These are phyloP conservation scores for Colletotrichum phormii DNA, from an alignment of 2,329 filamentous ascomycete species.

Conservation along the genomic window DNA sequence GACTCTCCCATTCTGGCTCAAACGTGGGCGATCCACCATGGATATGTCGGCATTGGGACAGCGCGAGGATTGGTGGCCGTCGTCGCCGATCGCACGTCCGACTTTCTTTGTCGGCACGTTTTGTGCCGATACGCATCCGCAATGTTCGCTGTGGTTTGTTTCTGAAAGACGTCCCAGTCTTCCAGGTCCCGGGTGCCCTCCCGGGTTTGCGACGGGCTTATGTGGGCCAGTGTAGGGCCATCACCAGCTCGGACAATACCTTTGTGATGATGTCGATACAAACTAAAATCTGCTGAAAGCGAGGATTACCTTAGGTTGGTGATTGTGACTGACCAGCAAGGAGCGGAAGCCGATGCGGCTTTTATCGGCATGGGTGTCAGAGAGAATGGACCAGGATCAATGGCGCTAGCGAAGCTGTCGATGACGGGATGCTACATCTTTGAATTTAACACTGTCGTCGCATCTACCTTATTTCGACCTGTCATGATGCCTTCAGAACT, in stretches of 20 bases:
- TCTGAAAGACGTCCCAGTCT: background rate
- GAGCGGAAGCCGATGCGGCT: background rate
- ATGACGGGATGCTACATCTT: background rate
- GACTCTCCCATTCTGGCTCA: background rate
- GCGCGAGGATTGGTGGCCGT: slow-evolving; percentile 15
- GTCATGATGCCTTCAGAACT: background rate
- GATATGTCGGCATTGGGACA: slow-evolving; percentile 23
- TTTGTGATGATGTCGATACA: background rate
- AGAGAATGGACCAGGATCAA: background rate
- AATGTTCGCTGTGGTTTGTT: background rate
- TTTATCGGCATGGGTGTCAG: background rate
- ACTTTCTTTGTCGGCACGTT: slow-evolving; percentile 33
- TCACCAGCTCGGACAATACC: background rate
- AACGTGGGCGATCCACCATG: slow-evolving; percentile 14
- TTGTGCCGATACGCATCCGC: slow-evolving; percentile 32
- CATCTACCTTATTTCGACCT: background rate
- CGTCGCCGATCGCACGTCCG: slow-evolving; percentile 15
- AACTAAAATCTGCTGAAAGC: background rate
- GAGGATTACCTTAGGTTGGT: background rate
- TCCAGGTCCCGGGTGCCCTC: background rate
- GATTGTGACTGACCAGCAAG: background rate
- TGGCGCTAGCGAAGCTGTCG: background rate
- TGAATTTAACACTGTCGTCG: background rate
- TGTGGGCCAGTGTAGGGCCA: background rate
- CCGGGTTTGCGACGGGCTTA: background rate